Evolutionary conservation across 2,329 filamentous ascomycete genomes (phyloP).

Genomic region (Pestalotiopsis sp.): DNA sequence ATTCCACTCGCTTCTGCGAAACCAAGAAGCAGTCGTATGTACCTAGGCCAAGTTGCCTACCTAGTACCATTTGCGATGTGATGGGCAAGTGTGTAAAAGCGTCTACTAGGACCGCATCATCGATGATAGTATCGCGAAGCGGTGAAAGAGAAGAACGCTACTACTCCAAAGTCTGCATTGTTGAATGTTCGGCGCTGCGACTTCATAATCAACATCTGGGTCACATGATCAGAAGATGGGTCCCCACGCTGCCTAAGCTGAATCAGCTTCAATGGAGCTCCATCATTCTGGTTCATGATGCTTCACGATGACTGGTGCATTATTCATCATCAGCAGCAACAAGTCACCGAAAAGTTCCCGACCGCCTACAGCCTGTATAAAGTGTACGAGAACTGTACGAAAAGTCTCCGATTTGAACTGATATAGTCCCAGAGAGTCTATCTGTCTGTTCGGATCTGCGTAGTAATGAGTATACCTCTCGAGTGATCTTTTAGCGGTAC

Average conservation of each 20-base stretch:
- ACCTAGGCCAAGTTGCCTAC: neutral
- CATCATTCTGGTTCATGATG: neutral
- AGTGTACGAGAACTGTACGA: constrained; percentile 33
- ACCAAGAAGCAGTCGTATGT: neutral
- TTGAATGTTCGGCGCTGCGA: neutral
- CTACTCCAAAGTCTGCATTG: neutral
- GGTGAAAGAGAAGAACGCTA: neutral
- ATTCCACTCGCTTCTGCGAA: neutral
- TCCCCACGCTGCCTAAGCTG: neutral
- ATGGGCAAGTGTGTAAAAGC: neutral
- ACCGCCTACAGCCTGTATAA: constrained; percentile 20
- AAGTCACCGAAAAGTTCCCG: constrained; percentile 13
- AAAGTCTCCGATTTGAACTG: constrained; percentile 30
- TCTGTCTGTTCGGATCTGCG: neutral
- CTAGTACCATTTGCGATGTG: neutral
- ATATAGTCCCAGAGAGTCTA: neutral
- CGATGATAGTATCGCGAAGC: neutral
- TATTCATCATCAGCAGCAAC: neutral
- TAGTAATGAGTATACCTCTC: no score
- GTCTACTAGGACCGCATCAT: neutral
- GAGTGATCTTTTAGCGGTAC: neutral
- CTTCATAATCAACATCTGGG: neutral
- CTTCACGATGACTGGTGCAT: neutral
- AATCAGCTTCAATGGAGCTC: neutral
- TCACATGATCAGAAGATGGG: constrained; percentile 3